phyloP scores from a whole-genome alignment of 345 rosid species.

The Arabis alpina region DNA sequence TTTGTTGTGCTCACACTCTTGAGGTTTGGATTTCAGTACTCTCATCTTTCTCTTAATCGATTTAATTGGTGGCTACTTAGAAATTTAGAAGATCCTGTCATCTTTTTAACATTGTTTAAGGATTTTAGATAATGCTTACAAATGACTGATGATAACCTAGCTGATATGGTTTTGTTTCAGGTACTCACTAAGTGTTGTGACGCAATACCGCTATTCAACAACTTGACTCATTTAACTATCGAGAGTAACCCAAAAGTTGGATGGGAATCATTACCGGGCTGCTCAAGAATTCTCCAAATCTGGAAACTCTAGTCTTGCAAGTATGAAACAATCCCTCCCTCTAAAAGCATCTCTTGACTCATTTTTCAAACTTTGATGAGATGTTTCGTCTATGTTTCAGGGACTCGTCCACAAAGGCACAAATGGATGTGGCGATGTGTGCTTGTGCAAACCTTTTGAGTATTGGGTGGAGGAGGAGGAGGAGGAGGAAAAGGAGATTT shows the following conservation, averaged over 20 bases:
- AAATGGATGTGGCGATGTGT: slow-evolving; percentile 10
- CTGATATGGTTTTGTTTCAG: slow-evolving; percentile 9
- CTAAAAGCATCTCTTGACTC: neutral
- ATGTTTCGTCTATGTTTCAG: slow-evolving; percentile 3
- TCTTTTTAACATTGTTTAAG: neutral
- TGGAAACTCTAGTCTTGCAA: slow-evolving; percentile 18
- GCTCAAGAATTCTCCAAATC: slow-evolving; percentile 25
- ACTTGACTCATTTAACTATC: slow-evolving; percentile 2
- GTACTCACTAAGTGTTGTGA: neutral
- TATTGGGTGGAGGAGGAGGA: neutral
- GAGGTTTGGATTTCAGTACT: slow-evolving; percentile 4
- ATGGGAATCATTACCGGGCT: slow-evolving; percentile 18
- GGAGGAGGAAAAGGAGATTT: neutral
- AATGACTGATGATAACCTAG: neutral
- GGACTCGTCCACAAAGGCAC: slow-evolving; percentile 10
- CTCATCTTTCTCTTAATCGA: neutral
- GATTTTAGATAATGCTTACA: neutral
- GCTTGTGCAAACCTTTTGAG: slow-evolving; percentile 2
- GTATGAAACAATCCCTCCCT: neutral
- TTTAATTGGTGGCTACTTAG: too few species aligned
- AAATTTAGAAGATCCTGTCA: too few species aligned
- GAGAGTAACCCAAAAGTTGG: neutral
- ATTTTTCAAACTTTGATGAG: neutral
- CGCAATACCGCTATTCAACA: neutral
- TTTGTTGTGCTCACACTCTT: neutral